A percentile compares a stretch with the other conserved stretches of the same genome.
Conservation (phyloP, 805 yeast genomes). For the Candida coquimbonensis region DNA sequence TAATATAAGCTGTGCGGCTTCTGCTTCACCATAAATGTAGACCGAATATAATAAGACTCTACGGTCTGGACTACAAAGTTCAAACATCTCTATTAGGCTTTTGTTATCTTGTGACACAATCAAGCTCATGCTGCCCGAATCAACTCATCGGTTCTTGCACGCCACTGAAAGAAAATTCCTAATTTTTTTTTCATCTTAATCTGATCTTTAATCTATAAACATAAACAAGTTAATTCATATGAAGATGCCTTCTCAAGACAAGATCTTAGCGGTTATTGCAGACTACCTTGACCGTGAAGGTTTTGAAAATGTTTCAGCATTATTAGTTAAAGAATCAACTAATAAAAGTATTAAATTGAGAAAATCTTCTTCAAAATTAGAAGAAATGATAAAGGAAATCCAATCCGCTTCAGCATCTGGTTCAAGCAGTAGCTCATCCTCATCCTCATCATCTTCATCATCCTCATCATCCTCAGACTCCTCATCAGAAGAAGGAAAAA, state of each 20-base stretch:
- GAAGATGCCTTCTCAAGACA: constrained; percentile 20
- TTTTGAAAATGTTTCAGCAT: constrained; percentile 10
- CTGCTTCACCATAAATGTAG: no score
- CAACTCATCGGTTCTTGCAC: neutral
- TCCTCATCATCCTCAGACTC: constrained; percentile 13
- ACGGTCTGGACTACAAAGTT: no score
- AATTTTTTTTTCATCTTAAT: neutral
- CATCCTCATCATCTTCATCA: constrained; percentile 10
- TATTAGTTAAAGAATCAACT: constrained; percentile 14
- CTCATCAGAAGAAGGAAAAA: neutral
- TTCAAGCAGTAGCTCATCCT: neutral
- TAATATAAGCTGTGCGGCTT: no score
- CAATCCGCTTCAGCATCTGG: constrained; percentile 2
- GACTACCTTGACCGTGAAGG: constrained; percentile 20
- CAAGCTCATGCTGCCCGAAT: neutral
- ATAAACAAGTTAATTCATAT: constrained; percentile 4
- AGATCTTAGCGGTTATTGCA: constrained; percentile 14
- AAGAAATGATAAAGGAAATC: constrained; percentile 1
- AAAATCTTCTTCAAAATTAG: constrained; percentile 8
- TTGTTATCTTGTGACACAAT: neutral
- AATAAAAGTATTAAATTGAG: constrained; percentile 14
- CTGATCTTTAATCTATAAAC: neutral
- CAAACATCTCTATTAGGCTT: no score
- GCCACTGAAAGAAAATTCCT: neutral
- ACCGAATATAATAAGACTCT: no score